phyloP scores from a whole-genome alignment of 108 stramenopile genomes.

The Bacterosira constricta region DNA sequence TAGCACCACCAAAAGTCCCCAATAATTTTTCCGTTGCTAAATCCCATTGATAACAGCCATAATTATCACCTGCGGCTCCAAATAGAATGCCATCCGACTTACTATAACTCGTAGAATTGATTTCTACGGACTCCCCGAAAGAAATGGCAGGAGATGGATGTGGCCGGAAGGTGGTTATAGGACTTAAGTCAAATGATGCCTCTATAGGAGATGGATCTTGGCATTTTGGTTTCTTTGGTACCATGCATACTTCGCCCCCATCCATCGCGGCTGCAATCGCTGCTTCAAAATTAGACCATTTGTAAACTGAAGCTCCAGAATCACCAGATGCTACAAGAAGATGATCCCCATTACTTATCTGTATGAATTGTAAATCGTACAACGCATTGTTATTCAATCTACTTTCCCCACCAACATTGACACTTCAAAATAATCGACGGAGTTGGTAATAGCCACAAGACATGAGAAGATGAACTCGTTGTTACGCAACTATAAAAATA shows the following conservation, averaged over 20 bases:
- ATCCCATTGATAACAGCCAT: slow-evolving; percentile 71
- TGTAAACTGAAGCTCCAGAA: slow-evolving; percentile 45
- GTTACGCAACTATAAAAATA: background rate
- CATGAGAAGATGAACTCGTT: no score
- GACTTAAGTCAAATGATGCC: background rate
- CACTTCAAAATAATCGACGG: background rate
- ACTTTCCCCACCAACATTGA: background rate
- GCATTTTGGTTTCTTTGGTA: background rate
- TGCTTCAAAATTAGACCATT: slow-evolving; percentile 43
- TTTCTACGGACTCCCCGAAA: slow-evolving; percentile 40
- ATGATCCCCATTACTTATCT: background rate
- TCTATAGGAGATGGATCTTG: background rate
- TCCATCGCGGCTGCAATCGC: slow-evolving; percentile 13
- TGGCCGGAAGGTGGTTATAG: slow-evolving; percentile 35
- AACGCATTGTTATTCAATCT: slow-evolving; percentile 4
- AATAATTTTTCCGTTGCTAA: slow-evolving; percentile 40
- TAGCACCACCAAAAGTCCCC: slow-evolving; percentile 41
- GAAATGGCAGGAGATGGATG: slow-evolving; percentile 39
- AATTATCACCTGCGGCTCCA: slow-evolving; percentile 57
- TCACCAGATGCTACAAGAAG: slow-evolving; percentile 48
- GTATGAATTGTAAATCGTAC: slow-evolving; percentile 51
- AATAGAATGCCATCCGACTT: slow-evolving; percentile 26
- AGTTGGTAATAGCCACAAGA: no score
- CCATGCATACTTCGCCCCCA: background rate
- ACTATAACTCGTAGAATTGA: slow-evolving; percentile 42